Percentiles rank a stretch among this genome's conserved stretches.
These are phyloP conservation scores for Fraxinus albicans DNA, from an alignment of 305 asterid species.

Conservation along the genomic window DNA sequence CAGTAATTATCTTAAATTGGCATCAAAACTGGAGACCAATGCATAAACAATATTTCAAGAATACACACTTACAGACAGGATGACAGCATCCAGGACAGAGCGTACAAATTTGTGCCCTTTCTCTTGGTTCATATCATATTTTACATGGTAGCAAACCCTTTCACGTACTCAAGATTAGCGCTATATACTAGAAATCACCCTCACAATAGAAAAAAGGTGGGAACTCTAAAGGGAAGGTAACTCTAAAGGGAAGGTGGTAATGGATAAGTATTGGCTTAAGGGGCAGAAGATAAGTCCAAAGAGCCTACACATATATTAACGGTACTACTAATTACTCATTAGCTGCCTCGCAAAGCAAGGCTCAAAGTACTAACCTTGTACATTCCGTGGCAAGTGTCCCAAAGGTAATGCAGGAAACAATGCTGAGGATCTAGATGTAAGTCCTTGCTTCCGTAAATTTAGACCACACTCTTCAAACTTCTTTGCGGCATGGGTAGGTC, in stretches of 20 bases:
- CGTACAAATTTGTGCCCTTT: background rate
- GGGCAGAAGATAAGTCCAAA: constrained; percentile 2
- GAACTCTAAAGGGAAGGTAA: background rate
- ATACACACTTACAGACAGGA: background rate
- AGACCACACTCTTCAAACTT: constrained; percentile 33
- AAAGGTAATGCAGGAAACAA: background rate
- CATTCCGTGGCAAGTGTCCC: background rate
- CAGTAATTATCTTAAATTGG: background rate
- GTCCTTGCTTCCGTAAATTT: background rate
- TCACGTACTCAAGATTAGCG: background rate
- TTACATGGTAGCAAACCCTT: background rate
- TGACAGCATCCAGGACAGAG: background rate
- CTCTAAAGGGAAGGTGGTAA: background rate
- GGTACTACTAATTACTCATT: background rate
- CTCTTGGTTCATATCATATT: background rate
- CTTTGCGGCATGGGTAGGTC: constrained; percentile 48
- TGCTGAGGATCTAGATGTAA: background rate
- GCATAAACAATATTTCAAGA: background rate
- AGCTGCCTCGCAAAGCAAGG: background rate
- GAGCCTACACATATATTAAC: background rate
- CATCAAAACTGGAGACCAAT: background rate
- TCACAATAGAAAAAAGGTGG: background rate
- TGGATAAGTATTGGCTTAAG: background rate
- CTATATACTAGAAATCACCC: background rate
- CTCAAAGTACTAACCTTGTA: background rate